Evolutionary conservation across 2,329 filamentous ascomycete genomes (phyloP).

Genomic region (Xylariaceae sp.): DNA sequence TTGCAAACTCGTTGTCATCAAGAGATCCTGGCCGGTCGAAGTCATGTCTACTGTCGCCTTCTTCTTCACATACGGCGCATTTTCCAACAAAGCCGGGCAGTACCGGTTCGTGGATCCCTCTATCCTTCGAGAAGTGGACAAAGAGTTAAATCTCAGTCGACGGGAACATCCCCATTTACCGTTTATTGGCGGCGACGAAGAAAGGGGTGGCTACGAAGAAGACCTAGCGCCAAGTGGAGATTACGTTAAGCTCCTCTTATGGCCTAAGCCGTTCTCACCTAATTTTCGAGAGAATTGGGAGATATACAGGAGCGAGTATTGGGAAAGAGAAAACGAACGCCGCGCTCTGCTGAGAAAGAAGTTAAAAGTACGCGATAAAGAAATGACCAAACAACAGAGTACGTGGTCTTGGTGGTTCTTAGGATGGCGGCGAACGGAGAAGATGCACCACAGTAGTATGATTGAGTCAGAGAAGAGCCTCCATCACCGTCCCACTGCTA

Average conservation of each 20-base stretch:
- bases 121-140: constrained; percentile 64
- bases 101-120: constrained; percentile 79
- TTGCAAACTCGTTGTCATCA: constrained; percentile 90
- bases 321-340: constrained; percentile 95
- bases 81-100: constrained; percentile 70
- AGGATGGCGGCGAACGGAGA: constrained; percentile 64
- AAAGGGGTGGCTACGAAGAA: constrained; percentile 77
- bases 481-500: constrained; percentile 49
- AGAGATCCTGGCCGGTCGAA: constrained; percentile 82
- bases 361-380: constrained; percentile 70
- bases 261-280: constrained; percentile 93
- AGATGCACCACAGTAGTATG: constrained; percentile 23
- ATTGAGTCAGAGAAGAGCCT: constrained; percentile 44
- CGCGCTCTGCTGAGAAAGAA: constrained; percentile 74
- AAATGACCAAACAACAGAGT: constrained; percentile 70
- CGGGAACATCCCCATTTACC: constrained; percentile 49
- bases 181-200: constrained; percentile 57
- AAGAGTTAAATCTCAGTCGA: constrained; percentile 57
- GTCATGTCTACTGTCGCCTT: constrained; percentile 74
- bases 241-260: constrained; percentile 85
- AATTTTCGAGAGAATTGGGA: constrained; percentile 98
- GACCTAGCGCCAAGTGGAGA: constrained; percentile 90
- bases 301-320: constrained; percentile 90
- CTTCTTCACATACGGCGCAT: constrained; percentile 76
- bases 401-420: constrained; percentile 89